phyloP scores from a whole-genome alignment of 768 basidiomycete species.

The Auricularia auricula-judae region DNA sequence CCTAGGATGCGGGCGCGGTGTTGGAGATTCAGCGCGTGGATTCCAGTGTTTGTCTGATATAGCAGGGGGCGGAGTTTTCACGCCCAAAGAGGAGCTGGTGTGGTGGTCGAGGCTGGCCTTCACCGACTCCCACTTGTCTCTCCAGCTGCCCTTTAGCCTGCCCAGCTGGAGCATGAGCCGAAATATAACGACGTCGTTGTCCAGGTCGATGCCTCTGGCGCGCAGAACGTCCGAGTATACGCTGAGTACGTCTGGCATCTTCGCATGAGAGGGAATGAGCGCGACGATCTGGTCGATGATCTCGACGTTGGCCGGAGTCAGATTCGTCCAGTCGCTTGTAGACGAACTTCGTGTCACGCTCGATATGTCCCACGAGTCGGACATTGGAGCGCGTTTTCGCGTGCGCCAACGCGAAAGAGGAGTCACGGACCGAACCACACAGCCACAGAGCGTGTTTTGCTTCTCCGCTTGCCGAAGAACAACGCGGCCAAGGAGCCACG shows the following conservation, averaged over 20 bases:
- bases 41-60: not conserved
- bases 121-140: conserved; percentile 66
- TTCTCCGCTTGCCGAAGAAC: not conserved
- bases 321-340: not conserved
- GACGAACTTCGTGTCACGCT: not conserved
- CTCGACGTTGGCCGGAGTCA: conserved; percentile 43
- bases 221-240: conserved; percentile 72
- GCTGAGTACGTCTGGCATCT: conserved; percentile 73
- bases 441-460: not conserved
- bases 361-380: not conserved
- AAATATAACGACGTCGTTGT: conserved; percentile 70
- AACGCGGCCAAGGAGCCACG: not conserved
- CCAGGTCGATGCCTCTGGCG: conserved; percentile 64
- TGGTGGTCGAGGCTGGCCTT: conserved; percentile 25
- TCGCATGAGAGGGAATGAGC: conserved; percentile 55
- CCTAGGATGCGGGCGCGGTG: conserved; percentile 1
- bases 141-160: conserved; percentile 76
- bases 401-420: too few species aligned
- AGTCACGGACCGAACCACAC: too few species aligned
- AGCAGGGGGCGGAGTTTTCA: conserved; percentile 4
- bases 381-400: not conserved
- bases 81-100: conserved; percentile 27
- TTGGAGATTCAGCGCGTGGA: not conserved
- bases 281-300: conserved; percentile 66
- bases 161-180: conserved; percentile 74